Evolutionary conservation across 1,284 basidiomycete genomes (phyloP), one percentile per base, ranked within the genome.

Genomic region (Coriolopsis trogii): DNA sequence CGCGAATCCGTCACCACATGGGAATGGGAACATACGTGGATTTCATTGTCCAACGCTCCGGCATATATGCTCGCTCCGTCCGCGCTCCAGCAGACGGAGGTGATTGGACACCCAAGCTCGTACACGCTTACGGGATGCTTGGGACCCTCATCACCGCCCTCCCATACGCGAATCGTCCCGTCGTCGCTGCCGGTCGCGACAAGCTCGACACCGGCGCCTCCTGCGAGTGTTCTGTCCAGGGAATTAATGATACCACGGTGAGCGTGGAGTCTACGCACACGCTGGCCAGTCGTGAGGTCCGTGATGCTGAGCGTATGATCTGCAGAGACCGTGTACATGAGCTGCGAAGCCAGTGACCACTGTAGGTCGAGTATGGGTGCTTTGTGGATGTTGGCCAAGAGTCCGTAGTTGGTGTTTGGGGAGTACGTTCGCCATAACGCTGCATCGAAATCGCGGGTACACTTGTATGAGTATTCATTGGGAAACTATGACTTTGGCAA

Each of bases 1-100:
- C 33, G 18, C 18, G 51, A 49, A 38, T n/a, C n/a, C n/a, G n/a
- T n/a, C n/a, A n/a, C n/a, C n/a, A n/a, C 15, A 52, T 13, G 6
- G 18, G 20, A 38, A 50, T 26, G 20, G 16, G 25, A 12, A 77
- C 88, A 58, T 67, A 94, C 94, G 68, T 96, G 93, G 57, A 97
- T 87, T 68, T 93, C 91, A 61, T 98, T 98, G 71, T 97, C 95
- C 62, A 98, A 70, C 6, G 91, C 93, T 8, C 88, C 93, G n/a
- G 91, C 83, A 61, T 91, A 97, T 50, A 95, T 78, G 57, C 84
- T 89, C 56, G 89, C 80, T 0, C 91, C 95, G 64, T 97, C 94
- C 33, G 82, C 83, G 61, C 91, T 89, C 93, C 93, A 97, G 64
- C 89, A 90, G 0, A 96, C 93, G 0, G 89, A 80, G n/a, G 94